Conservation (phyloP, 768 basidiomycete species). For the Phanerodontia chrysosporium region DNA sequence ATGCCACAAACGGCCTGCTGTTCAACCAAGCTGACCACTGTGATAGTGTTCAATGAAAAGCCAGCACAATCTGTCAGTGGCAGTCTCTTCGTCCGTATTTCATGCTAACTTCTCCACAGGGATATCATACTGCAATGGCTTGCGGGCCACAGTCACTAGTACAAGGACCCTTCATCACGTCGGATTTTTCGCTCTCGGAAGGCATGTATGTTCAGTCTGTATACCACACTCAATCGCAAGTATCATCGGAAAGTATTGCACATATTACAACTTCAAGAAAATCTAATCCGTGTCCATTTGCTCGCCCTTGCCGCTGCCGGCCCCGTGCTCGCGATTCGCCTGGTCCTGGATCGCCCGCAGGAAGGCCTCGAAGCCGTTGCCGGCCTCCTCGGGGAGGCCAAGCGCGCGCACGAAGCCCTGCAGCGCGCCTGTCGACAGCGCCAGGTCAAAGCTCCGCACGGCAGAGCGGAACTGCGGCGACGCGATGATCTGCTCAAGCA, state of each 20-base stretch:
- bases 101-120: slow-evolving; percentile 30
- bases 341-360: slow-evolving; percentile 77
- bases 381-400: slow-evolving; percentile 83
- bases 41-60: slow-evolving; percentile 92
- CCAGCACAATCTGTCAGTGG: slow-evolving; percentile 81
- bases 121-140: slow-evolving; percentile 91
- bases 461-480: slow-evolving; percentile 82
- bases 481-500: slow-evolving; percentile 69
- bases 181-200: neutral
- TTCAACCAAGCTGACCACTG: neutral
- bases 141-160: slow-evolving; percentile 67
- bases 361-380: slow-evolving; percentile 72
- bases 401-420: slow-evolving; percentile 71
- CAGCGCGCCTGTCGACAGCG: slow-evolving; percentile 75
- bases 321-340: slow-evolving; percentile 35
- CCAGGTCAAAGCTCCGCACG: slow-evolving; percentile 78
- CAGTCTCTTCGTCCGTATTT: neutral
- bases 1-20: neutral
- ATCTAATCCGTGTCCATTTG: slow-evolving; percentile 77
- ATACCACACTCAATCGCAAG: slow-evolving; percentile 4
- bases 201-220: slow-evolving; percentile 1
- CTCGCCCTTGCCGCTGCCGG: slow-evolving; percentile 34
- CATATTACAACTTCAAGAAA: neutral
- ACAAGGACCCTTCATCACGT: neutral
- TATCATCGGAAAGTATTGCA: neutral